Evolutionary conservation across 1,139 yeast species (phyloP).

Genomic region (Diutina neorugosa): DNA sequence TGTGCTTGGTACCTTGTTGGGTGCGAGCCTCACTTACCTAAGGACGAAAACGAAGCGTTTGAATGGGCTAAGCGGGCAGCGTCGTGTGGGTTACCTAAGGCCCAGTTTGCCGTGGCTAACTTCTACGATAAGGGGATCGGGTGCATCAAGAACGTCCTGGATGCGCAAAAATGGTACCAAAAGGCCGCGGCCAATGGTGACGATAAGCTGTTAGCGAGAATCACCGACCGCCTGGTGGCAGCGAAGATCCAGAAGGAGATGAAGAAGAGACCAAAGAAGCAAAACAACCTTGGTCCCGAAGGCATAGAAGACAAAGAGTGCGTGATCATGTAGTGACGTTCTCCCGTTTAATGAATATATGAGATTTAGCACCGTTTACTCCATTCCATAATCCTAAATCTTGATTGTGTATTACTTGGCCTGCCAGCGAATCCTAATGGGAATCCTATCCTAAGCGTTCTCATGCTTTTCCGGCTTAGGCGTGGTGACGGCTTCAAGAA

Average conservation of each 20-base stretch:
- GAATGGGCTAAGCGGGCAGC: slow-evolving; percentile 94
- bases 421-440: not conserved
- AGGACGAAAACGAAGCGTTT: slow-evolving; percentile 78
- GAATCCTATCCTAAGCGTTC: slow-evolving; percentile 36
- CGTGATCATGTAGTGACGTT: slow-evolving; percentile 15
- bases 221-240: slow-evolving; percentile 22
- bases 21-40: slow-evolving; percentile 66
- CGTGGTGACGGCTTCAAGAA: slow-evolving; percentile 67
- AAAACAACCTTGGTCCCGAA: slow-evolving; percentile 13
- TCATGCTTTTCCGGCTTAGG: slow-evolving; percentile 77
- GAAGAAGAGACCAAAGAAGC: slow-evolving; percentile 13
- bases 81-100: slow-evolving; percentile 57
- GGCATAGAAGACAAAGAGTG: slow-evolving; percentile 26
- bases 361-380: too few relatives aligned
- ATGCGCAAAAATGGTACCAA: slow-evolving; percentile 65
- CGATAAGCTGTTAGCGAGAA: slow-evolving; percentile 40
- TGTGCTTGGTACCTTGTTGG: slow-evolving; percentile 97
- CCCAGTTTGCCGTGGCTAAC: slow-evolving; percentile 78
- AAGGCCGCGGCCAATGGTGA: slow-evolving; percentile 69
- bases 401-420: slow-evolving; percentile 14
- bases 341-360: too few relatives aligned
- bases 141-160: slow-evolving; percentile 43
- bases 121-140: slow-evolving; percentile 87
- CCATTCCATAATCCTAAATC: too few relatives aligned
- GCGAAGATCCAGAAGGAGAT: slow-evolving; percentile 19